Evolutionary conservation across 176 grass and related monocot species (phyloP).

Genomic region (Oryza nivara): DNA sequence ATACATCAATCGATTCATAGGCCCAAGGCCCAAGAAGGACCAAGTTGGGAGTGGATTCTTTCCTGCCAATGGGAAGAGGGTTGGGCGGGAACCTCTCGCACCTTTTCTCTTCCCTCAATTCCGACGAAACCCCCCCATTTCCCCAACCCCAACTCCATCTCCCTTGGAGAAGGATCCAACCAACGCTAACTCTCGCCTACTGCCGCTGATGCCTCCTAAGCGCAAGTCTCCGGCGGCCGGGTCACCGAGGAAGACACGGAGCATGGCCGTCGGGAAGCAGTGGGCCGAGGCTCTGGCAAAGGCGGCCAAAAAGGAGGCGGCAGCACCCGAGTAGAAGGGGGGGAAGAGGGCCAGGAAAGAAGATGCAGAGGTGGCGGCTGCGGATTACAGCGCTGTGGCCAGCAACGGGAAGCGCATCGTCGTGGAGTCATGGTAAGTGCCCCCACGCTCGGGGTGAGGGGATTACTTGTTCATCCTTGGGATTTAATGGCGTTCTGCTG

Average conservation of each 20-base stretch:
- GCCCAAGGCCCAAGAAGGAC: no score
- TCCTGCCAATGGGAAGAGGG: no score
- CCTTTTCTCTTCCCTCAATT: no score
- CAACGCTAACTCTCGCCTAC: neutral
- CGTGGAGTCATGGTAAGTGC: constrained; percentile 55
- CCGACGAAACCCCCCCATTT: no score
- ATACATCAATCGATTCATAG: no score
- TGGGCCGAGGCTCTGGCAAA: constrained; percentile 5
- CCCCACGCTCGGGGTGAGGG: neutral
- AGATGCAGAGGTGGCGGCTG: neutral
- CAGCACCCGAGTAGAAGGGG: neutral
- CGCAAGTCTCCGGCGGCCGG: constrained; percentile 39
- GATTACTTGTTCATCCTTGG: neutral
- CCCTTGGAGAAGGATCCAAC: no score
- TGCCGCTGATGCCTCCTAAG: constrained; percentile 47
- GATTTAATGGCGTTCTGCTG: neutral
- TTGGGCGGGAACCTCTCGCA: no score
- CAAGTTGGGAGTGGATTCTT: no score
- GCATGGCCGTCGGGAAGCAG: constrained; percentile 44
- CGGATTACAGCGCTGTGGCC: neutral
- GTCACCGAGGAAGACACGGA: constrained; percentile 53
- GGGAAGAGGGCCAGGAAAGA: constrained; percentile 42
- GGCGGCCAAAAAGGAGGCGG: constrained; percentile 3
- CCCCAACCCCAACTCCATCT: no score
- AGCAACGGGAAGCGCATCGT: constrained; percentile 38